Conservation (phyloP, 164 flowering plant genomes). For the Tinospora cordifolia region DNA sequence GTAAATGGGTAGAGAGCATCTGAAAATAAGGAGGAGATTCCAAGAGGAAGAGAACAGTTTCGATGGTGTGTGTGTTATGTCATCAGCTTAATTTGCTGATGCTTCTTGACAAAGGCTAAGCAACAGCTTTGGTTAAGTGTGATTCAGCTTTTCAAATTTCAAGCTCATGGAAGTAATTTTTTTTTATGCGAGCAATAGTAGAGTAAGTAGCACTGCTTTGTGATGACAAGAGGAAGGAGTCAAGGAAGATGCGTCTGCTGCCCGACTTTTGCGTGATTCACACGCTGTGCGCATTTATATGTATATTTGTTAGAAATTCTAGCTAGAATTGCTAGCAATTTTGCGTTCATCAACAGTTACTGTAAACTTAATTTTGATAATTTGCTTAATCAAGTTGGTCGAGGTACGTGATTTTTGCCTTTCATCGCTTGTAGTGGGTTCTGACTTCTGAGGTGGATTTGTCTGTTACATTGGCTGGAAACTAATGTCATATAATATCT, state of each 20-base stretch:
- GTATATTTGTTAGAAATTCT: not conserved
- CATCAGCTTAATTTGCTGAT: slow-evolving; percentile 5
- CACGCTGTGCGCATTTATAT: not conserved
- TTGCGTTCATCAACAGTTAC: no score
- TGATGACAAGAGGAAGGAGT: slow-evolving; percentile 15
- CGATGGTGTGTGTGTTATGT: slow-evolving; percentile 3
- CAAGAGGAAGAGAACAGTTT: slow-evolving; percentile 17
- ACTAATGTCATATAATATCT: not conserved
- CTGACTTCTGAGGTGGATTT: not conserved
- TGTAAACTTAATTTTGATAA: no score
- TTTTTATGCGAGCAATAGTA: no score
- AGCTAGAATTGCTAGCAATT: not conserved
- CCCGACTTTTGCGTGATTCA: slow-evolving; percentile 15
- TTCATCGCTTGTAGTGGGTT: not conserved
- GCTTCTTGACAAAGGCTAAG: slow-evolving; percentile 11
- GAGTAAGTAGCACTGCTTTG: slow-evolving; percentile 3
- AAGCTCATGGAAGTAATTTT: not conserved
- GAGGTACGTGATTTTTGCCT: not conserved
- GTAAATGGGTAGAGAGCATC: slow-evolving; percentile 2
- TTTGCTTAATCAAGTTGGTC: not conserved
- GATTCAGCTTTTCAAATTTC: slow-evolving; percentile 16
- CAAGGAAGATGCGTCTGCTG: slow-evolving; percentile 8
- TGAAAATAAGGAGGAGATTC: slow-evolving; percentile 4
- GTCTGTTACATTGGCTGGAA: slow-evolving; percentile 5
- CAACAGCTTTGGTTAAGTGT: slow-evolving; percentile 9